Evolutionary conservation across 495 filamentous ascomycete genomes (phyloP).

Genomic region (Talaromyces borbonicus): DNA sequence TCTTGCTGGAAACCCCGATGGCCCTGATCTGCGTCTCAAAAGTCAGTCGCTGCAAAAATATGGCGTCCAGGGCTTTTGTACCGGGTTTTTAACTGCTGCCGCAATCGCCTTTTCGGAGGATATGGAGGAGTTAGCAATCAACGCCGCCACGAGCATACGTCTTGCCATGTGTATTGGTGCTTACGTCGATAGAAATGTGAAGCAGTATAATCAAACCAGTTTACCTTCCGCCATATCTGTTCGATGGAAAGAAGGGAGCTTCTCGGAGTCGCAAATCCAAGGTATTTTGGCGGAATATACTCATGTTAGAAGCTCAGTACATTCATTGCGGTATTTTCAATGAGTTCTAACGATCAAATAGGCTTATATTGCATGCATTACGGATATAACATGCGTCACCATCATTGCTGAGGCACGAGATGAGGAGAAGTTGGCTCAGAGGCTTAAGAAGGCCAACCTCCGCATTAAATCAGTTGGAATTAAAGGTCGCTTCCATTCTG

Average conservation of each 20-base stretch:
- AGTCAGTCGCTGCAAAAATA: not conserved
- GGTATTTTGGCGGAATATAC: not conserved
- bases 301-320: not conserved
- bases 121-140: slow-evolving; percentile 14
- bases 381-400: slow-evolving; percentile 29
- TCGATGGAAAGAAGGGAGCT: slow-evolving; percentile 3
- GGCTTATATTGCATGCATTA: slow-evolving; percentile 37
- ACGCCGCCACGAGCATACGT: slow-evolving; percentile 19
- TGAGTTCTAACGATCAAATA: slow-evolving; percentile 13
- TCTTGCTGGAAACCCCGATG: not conserved
- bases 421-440: slow-evolving; percentile 13
- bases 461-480: slow-evolving; percentile 21
- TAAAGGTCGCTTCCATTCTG: slow-evolving; percentile 28
- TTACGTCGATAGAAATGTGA: slow-evolving; percentile 21
- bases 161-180: slow-evolving; percentile 28
- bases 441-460: slow-evolving; percentile 19
- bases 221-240: not conserved
- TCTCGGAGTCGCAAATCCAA: not conserved
- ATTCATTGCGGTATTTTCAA: not conserved
- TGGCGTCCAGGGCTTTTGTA: slow-evolving; percentile 23
- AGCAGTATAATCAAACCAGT: not conserved
- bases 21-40: not conserved
- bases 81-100: slow-evolving; percentile 26
- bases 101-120: slow-evolving; percentile 17
- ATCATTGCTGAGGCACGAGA: slow-evolving; percentile 22